phyloP scores from a whole-genome alignment of 2,329 filamentous ascomycete genomes.

The Penicillium brevicompactum region DNA sequence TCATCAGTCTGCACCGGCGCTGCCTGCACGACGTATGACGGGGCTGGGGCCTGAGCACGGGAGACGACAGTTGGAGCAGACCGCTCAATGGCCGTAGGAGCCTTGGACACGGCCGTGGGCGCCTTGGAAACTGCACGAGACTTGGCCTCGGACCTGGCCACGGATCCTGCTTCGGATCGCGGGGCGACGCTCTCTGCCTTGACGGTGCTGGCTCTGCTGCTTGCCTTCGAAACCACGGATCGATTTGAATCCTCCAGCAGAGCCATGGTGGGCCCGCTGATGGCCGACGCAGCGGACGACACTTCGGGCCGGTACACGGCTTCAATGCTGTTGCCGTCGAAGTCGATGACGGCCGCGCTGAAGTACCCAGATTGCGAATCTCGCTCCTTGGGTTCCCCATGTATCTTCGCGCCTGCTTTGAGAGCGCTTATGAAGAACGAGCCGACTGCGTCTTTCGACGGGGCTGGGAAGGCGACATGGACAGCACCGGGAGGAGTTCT shows the following conservation, averaged over 20 bases:
- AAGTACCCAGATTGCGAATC: constrained; percentile 59
- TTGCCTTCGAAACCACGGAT: constrained; percentile 41
- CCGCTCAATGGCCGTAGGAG: constrained; percentile 27
- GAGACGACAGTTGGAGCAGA: constrained; percentile 24
- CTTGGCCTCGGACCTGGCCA: background rate
- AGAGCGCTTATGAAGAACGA: constrained; percentile 72
- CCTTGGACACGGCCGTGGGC: constrained; percentile 26
- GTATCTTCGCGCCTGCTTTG: constrained; percentile 63
- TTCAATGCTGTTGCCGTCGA: constrained; percentile 83
- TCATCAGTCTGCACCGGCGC: constrained; percentile 36
- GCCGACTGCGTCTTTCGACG: constrained; percentile 65
- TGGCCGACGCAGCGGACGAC: constrained; percentile 30
- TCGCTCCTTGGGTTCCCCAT: constrained; percentile 58
- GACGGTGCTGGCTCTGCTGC: constrained; percentile 28
- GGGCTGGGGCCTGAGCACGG: constrained; percentile 24
- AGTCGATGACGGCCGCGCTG: constrained; percentile 69
- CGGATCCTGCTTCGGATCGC: constrained; percentile 25
- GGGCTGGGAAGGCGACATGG: constrained; percentile 69
- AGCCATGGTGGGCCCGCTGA: constrained; percentile 36
- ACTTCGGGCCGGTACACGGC: constrained; percentile 61
- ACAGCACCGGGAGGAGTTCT: constrained; percentile 56
- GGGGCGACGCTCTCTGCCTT: constrained; percentile 35
- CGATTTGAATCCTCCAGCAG: constrained; percentile 36
- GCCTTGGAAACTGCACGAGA: constrained; percentile 20
- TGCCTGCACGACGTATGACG: constrained; percentile 28